These are phyloP conservation scores for Xylariaceae sp. DNA, from an alignment of 2,329 filamentous ascomycete species.

Conservation along the genomic window DNA sequence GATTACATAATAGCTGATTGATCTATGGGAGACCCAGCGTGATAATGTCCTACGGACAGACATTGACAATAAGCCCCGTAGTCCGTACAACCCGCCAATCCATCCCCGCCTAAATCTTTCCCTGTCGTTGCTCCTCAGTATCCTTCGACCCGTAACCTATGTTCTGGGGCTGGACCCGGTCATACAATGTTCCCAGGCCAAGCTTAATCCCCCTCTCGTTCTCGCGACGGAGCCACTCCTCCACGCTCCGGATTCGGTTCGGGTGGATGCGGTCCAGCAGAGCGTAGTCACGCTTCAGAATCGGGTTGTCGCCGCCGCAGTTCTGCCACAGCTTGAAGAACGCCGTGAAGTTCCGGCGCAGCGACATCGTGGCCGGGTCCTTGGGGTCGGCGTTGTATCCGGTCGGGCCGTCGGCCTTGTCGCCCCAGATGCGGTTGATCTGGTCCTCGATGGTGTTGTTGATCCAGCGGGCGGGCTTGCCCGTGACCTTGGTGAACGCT, in stretches of 20 bases:
- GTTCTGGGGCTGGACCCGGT: conserved; percentile 29
- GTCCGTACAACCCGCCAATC: not conserved
- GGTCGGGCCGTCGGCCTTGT: conserved; percentile 27
- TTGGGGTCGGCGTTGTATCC: conserved; percentile 36
- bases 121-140: conserved; percentile 23
- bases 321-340: conserved; percentile 47
- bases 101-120: conserved; percentile 11
- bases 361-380: conserved; percentile 36
- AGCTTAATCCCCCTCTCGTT: conserved; percentile 32
- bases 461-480: conserved; percentile 39
- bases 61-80: too few relatives aligned
- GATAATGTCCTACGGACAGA: too few relatives aligned
- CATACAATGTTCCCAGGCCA: conserved; percentile 33
- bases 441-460: conserved; percentile 37
- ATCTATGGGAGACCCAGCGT: too few relatives aligned
- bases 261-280: conserved; percentile 51
- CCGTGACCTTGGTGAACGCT: conserved; percentile 43
- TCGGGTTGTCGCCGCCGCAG: conserved; percentile 39
- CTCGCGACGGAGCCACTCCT: conserved; percentile 45
- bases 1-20: too few relatives aligned
- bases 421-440: conserved; percentile 24
- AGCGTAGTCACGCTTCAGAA: conserved; percentile 44
- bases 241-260: conserved; percentile 42
- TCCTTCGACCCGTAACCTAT: conserved; percentile 23
- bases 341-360: conserved; percentile 47